Conservation (phyloP, 495 filamentous ascomycete genomes). For the Diplogelasinospora grovesii region DNA sequence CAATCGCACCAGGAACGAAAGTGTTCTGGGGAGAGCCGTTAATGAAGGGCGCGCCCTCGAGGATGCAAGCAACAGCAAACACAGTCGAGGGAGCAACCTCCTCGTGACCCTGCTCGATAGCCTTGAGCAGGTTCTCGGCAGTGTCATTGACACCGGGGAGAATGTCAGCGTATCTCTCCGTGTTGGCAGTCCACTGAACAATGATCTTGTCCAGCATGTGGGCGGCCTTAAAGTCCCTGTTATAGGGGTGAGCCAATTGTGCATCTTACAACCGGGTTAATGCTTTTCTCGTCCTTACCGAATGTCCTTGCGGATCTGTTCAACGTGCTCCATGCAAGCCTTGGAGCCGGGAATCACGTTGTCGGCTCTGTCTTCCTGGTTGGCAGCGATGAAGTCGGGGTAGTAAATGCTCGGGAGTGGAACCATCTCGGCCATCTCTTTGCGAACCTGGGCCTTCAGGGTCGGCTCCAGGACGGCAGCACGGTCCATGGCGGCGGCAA, state of each 20-base stretch:
- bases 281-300: constrained; percentile 61
- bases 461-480: constrained; percentile 89
- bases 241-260: too few species aligned
- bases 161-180: constrained; percentile 90
- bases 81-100: constrained; percentile 92
- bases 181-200: constrained; percentile 98
- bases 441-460: constrained; percentile 79
- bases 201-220: constrained; percentile 92
- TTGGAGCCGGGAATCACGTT: constrained; percentile 80
- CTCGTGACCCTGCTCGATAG: constrained; percentile 77
- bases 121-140: constrained; percentile 81
- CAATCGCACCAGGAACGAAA: constrained; percentile 86
- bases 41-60: constrained; percentile 92
- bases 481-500: constrained; percentile 91
- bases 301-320: constrained; percentile 91
- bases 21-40: constrained; percentile 99
- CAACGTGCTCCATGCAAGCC: constrained; percentile 78
- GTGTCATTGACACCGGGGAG: constrained; percentile 91
- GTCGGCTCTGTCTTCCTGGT: constrained; percentile 95
- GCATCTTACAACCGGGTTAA: too few species aligned
- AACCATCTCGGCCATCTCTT: constrained; percentile 86
- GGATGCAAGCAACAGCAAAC: constrained; percentile 89
- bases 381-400: constrained; percentile 97
- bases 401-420: constrained; percentile 96
- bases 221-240: constrained; percentile 79